Base-by-base conservation (phyloP, 2,329 filamentous ascomycete species). In the Sporothrix humicola region DNA sequence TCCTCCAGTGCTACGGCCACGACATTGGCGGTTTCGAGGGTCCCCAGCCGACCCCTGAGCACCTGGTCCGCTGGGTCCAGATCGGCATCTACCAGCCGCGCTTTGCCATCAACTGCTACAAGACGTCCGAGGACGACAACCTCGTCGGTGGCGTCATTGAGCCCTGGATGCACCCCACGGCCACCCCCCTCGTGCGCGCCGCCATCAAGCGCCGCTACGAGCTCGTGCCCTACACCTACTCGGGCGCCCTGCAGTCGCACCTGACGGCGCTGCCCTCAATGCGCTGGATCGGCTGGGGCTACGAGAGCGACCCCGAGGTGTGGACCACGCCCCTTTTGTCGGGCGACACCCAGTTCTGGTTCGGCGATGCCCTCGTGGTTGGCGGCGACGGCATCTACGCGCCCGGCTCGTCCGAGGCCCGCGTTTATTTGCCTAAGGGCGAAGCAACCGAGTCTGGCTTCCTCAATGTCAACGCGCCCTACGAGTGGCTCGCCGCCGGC, bases 101-200 rank as follows among this genome's bases (percentile, higher is more conserved):
- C 0, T 93, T 93, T 77, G 90, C 91, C 12, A 93, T 93, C 83
- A 93, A 93, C 81, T 93, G 91, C 81, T 93, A 91, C 87, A 93
- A 93, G 82, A 93, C 92, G 0, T 88, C 87, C 0, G 85, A 87
- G 0, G 83, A 87, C 0, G 89, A 93, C 80, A 93, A 90, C 77
- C 84, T 84, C 0, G 85, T 92, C 31, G 91, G 91, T 8, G 91
- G 92, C 50, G 91, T 93, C 0, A 93, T 93, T 73, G 91, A 93
- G 81, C 91, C 91, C 0, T 93, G 91, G 90, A 93, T 93, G 90
- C 92, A 93, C 78, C 89, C 90, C 0, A 87, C 90, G 50, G 89
- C 90, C 42, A 89, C 90, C 0, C 87, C 87, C 0, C 81, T 91
- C 1, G 83, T 93, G 15, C 87, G 91, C 17, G 85, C 86, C 71